These are phyloP conservation scores for Kondoa subrosea DNA, from an alignment of 768 basidiomycete species.

Conservation along the genomic window DNA sequence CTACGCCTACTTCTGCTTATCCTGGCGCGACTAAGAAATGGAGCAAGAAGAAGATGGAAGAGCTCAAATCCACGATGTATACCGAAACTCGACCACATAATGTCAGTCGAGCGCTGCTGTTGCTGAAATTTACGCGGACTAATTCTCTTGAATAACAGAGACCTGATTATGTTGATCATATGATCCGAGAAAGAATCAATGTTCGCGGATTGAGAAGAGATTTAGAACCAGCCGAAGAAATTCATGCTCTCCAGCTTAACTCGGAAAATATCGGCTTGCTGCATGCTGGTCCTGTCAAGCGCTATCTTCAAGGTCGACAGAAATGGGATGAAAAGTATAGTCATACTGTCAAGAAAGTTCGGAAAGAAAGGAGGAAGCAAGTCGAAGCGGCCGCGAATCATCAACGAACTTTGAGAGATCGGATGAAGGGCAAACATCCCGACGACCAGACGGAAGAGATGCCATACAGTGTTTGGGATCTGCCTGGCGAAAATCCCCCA, in stretches of 20 bases:
- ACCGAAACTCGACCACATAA: not conserved
- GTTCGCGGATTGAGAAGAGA: constrained; percentile 64
- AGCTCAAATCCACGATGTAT: not conserved
- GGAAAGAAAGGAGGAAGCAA: constrained; percentile 41
- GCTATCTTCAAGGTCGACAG: constrained; percentile 48
- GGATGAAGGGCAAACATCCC: not conserved
- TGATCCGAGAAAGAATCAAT: constrained; percentile 83
- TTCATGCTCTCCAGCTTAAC: constrained; percentile 51
- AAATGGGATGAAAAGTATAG: constrained; percentile 54
- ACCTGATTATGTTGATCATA: constrained; percentile 36
- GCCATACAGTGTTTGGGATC: not conserved
- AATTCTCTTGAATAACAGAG: constrained; percentile 23
- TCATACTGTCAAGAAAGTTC: constrained; percentile 43
- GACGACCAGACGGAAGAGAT: not conserved
- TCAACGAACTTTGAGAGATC: not conserved
- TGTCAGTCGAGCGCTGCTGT: constrained; percentile 8
- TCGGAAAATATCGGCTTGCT: constrained; percentile 52
- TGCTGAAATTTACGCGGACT: constrained; percentile 24
- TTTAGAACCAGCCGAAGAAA: constrained; percentile 51
- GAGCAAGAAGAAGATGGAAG: constrained; percentile 2
- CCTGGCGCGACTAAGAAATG: not conserved
- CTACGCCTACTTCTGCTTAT: no score
- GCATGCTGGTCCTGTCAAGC: constrained; percentile 54
- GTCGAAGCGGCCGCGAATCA: constrained; percentile 5
- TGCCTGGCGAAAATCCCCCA: constrained; percentile 12